Evolutionary conservation across 768 basidiomycete genomes (phyloP), one percentile per base, ranked within the genome.

Genomic region (Agrocybe praecox): DNA sequence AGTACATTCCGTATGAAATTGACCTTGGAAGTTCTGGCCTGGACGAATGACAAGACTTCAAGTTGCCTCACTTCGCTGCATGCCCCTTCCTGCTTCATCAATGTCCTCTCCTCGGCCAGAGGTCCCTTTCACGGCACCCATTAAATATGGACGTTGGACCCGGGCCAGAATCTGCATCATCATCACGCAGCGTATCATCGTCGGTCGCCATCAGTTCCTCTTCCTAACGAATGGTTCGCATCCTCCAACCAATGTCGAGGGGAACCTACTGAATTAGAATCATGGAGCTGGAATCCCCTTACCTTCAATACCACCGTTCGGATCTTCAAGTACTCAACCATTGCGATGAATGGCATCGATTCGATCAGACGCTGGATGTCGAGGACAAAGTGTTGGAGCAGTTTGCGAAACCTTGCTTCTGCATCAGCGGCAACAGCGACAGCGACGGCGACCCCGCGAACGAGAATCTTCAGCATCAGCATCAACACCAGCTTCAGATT

Each of bases 191-290:
- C 53, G 72, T 29, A 71, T 10, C 78, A 75, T 15, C 82, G 86
- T 53, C 79, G 87, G 0, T 77, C 86, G 1, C 88, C 86, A 0
- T 86, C 85, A 0, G 86, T 87, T 0, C 87, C 87, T 1, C 80
- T 86, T 11, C 83, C 83, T 0, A 80, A 80, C 81, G 2, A 79
- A 78, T 59, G 72, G 75, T 45, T 69, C 62, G n/a, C 40, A n/a
- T 40, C 46, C 34, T n/a, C n/a, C n/a, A n/a, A 17, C 45, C 1
- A 3, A 29, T 33, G 17, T 33, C 1, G 4, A 29, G n/a, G 24
- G 29, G 18, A 33, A 43, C 56, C 59, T 51, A 1, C 10, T 32
- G 15, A 40, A 47, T 21, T 34, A 43, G 56, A 59, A 53, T 57
- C 57, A 61, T 69, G 43, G 64, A 65, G 7, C 69, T 67, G 71